Evolutionary conservation across 768 basidiomycete genomes (phyloP).

Genomic region (Naematelia aurantialba): DNA sequence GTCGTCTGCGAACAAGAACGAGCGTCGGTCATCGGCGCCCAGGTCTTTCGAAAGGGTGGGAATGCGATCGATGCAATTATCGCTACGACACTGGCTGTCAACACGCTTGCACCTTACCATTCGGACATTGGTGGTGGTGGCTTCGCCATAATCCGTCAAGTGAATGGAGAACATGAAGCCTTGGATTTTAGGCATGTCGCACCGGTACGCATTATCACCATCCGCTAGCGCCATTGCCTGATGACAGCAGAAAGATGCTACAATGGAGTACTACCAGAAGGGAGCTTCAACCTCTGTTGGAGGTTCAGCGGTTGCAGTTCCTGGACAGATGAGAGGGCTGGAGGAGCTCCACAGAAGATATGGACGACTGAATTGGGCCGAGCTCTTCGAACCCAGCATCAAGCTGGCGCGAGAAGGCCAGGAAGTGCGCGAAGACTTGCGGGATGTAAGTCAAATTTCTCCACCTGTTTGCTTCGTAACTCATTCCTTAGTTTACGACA

Average conservation of each 20-base stretch:
- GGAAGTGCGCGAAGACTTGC: slow-evolving; percentile 48
- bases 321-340: slow-evolving; percentile 82
- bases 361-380: slow-evolving; percentile 70
- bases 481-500: slow-evolving; percentile 15
- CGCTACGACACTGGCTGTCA: slow-evolving; percentile 36
- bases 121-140: slow-evolving; percentile 44
- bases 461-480: background rate
- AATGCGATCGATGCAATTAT: slow-evolving; percentile 42
- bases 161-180: slow-evolving; percentile 22
- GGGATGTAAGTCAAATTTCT: slow-evolving; percentile 19
- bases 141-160: slow-evolving; percentile 35
- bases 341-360: slow-evolving; percentile 75
- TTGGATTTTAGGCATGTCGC: slow-evolving; percentile 41
- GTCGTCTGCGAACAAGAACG: slow-evolving; percentile 28
- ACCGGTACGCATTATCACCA: slow-evolving; percentile 27
- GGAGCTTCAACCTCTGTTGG: slow-evolving; percentile 54
- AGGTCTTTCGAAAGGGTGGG: slow-evolving; percentile 30
- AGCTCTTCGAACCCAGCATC: slow-evolving; percentile 68
- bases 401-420: slow-evolving; percentile 66
- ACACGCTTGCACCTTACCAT: slow-evolving; percentile 31
- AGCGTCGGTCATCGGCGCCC: slow-evolving; percentile 32
- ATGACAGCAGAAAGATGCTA: slow-evolving; percentile 23
- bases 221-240: background rate
- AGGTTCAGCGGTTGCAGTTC: slow-evolving; percentile 78
- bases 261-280: slow-evolving; percentile 28